Conservation (phyloP, 1,284 basidiomycete species). For the Agaricales sp. region DNA sequence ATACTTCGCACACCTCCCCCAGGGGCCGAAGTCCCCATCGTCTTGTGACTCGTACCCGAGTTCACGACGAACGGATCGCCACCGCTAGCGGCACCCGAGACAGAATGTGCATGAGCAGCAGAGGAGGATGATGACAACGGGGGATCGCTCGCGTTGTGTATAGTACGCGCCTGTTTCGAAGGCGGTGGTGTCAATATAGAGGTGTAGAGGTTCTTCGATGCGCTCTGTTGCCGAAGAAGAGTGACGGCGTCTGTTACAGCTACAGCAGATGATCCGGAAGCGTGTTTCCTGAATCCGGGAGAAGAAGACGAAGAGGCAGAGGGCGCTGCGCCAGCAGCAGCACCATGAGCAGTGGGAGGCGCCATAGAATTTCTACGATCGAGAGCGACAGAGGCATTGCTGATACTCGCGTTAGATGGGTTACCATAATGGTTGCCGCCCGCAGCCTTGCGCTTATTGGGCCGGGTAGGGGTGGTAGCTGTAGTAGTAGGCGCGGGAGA, state of each 20-base stretch:
- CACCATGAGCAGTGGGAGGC: not conserved
- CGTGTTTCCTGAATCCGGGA: not conserved
- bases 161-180: conserved; percentile 59
- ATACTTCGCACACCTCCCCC: conserved; percentile 20
- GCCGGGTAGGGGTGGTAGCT: conserved; percentile 36
- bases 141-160: conserved; percentile 60
- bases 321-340: not conserved
- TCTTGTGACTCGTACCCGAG: too few species aligned
- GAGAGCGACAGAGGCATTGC: conserved; percentile 16
- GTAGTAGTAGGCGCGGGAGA: conserved; percentile 28
- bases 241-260: conserved; percentile 11
- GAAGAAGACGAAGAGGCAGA: too few species aligned
- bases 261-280: conserved; percentile 19
- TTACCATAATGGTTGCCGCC: conserved; percentile 36
- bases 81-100: conserved; percentile 22
- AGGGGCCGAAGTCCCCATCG: too few species aligned
- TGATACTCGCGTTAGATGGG: conserved; percentile 35
- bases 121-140: conserved; percentile 46
- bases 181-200: conserved; percentile 69
- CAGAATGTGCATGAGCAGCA: conserved; percentile 29
- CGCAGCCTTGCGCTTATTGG: conserved; percentile 45
- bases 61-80: too few species aligned
- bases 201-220: conserved; percentile 47
- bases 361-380: conserved; percentile 8
- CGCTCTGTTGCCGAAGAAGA: conserved; percentile 7